Percentiles rank a stretch among this genome's conserved stretches.
These are phyloP conservation scores for Rutidosis leptorrhynchoides DNA, from an alignment of 129 eudicot genomes.

Conservation along the genomic window DNA sequence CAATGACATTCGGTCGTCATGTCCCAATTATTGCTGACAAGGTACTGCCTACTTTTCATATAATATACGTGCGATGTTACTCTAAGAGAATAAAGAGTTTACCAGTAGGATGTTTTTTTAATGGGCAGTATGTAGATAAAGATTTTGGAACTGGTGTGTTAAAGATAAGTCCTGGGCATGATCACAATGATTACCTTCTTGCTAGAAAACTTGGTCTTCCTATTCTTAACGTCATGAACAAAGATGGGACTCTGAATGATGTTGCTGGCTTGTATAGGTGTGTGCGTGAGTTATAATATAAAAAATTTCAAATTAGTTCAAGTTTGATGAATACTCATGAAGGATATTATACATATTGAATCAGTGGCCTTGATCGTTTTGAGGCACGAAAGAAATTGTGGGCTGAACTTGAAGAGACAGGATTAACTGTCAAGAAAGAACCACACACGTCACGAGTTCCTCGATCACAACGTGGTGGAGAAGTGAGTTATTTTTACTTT, in stretches of 20 bases:
- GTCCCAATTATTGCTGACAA: slow-evolving; percentile 89
- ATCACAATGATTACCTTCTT: slow-evolving; percentile 95
- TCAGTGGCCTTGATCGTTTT: slow-evolving; percentile 95
- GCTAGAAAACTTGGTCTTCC: slow-evolving; percentile 98
- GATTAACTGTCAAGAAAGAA: slow-evolving; percentile 82
- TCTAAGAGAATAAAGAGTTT: neutral
- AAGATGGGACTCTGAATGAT: slow-evolving; percentile 86
- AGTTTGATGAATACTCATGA: slow-evolving; percentile 5
- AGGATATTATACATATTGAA: slow-evolving; percentile 2
- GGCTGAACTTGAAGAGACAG: slow-evolving; percentile 87
- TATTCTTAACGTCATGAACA: slow-evolving; percentile 90
- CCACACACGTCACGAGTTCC: slow-evolving; percentile 84
- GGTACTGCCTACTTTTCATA: slow-evolving; percentile 34
- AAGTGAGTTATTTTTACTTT: slow-evolving; percentile 44
- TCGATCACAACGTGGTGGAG: slow-evolving; percentile 96
- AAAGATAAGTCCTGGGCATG: slow-evolving; percentile 99
- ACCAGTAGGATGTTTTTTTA: neutral
- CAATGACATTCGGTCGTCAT: slow-evolving; percentile 92
- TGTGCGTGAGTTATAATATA: too few species aligned
- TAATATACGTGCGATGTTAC: neutral
- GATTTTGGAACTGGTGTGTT: slow-evolving; percentile 97
- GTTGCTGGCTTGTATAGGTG: slow-evolving; percentile 89
- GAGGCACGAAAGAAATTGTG: slow-evolving; percentile 91
- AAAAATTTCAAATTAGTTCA: slow-evolving; percentile 1
- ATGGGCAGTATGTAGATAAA: slow-evolving; percentile 81